Base-by-base conservation (phyloP, 768 basidiomycete species). In the Obba rivulosa region DNA sequence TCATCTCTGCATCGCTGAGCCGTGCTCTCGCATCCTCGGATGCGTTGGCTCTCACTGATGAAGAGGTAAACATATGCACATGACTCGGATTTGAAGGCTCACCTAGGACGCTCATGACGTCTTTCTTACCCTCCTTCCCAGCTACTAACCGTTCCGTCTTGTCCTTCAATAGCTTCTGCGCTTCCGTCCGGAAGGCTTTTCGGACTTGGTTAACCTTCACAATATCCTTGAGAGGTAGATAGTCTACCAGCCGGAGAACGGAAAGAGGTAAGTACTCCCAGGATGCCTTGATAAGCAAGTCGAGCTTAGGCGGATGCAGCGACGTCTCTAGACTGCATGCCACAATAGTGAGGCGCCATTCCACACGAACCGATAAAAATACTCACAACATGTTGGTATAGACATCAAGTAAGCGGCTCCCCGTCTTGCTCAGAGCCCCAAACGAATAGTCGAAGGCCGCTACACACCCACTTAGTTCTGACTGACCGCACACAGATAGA, bases 381-480 rank as follows among this genome's bases (percentile, higher is more conserved):
- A n/a, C 58, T 34, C 23, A 57, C 58, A 54, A 57, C 21, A 56
- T 38, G 25, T 47, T 53, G 20, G 41, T 47, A 22, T 57, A 62
- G 22, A 44, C 56, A 41, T 57, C 16, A 11, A 58, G 38, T 8
- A 23, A 21, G 11, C 34, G 53, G 14, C 46, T 20, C 1, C 39
- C 39, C 16, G 35, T 25, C 8, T 50, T 42, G 23, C 57, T 55
- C 18, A 60, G 47, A 0, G 53, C 36, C 1, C 48, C 52, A 13
- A 55, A 54, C 18, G 60, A 39, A 22, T 49, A 47, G 23, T 57
- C 58, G 24, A 62, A 60, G 5, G 59, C 59, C 2, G 61, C 57
- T 58, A 13, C 16, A 3, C 11, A 7, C n/a, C n/a, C n/a, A n/a
- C n/a, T n/a, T n/a, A n/a, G n/a, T 35, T n/a, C 8, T n/a, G 38